phyloP scores from a whole-genome alignment of 2,329 filamentous ascomycete genomes.

The Hypoxylon sp. region DNA sequence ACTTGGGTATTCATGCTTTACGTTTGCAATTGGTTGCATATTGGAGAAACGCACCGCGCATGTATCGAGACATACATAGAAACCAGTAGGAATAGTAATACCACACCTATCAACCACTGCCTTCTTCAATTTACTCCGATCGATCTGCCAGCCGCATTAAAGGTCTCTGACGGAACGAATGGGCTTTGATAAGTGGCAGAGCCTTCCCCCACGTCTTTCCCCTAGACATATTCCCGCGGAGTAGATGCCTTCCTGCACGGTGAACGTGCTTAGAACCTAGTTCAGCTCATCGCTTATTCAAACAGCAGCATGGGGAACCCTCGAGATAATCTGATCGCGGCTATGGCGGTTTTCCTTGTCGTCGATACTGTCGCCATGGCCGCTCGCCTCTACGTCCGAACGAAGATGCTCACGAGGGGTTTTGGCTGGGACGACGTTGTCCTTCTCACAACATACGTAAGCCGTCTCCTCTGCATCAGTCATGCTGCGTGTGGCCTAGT shows the following conservation, averaged over 20 bases:
- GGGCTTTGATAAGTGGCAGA: slow-evolving; percentile 12
- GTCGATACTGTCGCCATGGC: slow-evolving; percentile 40
- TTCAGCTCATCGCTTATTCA: not conserved
- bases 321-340: slow-evolving; percentile 39
- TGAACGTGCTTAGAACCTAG: slow-evolving; percentile 12
- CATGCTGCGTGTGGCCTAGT: too few species aligned
- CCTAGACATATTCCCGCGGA: slow-evolving; percentile 8
- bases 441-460: slow-evolving; percentile 44
- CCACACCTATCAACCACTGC: not conserved
- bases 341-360: slow-evolving; percentile 42
- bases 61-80: too few species aligned
- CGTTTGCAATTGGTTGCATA: slow-evolving; percentile 4
- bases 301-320: slow-evolving; percentile 23
- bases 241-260: slow-evolving; percentile 2
- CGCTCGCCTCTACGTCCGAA: slow-evolving; percentile 45
- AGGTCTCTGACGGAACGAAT: not conserved
- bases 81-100: slow-evolving; percentile 17
- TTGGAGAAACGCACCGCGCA: too few species aligned
- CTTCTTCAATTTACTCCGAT: slow-evolving; percentile 1
- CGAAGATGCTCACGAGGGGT: slow-evolving; percentile 38
- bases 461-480: slow-evolving; percentile 1
- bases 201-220: not conserved
- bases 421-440: slow-evolving; percentile 46
- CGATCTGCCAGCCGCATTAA: slow-evolving; percentile 1
- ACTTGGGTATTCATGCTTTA: slow-evolving; percentile 13